phyloP scores from a whole-genome alignment of 2,329 filamentous ascomycete genomes.

The Biscogniauxia marginata region DNA sequence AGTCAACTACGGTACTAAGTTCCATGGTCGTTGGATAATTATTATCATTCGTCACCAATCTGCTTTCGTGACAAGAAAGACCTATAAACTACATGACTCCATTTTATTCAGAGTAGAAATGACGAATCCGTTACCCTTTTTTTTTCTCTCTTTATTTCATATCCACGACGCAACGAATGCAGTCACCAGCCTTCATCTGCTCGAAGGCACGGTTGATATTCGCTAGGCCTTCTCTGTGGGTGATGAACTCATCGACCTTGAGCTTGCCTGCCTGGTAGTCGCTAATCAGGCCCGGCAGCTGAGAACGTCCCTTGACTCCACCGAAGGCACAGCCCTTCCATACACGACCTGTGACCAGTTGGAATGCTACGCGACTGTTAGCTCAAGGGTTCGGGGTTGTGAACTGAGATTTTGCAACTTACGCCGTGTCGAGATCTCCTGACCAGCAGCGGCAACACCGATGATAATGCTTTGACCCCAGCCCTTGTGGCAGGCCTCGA shows the following conservation, averaged over 20 bases:
- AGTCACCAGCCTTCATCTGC: slow-evolving; percentile 94
- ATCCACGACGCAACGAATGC: slow-evolving; percentile 89
- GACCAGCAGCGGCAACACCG: slow-evolving; percentile 91
- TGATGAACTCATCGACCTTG: slow-evolving; percentile 99
- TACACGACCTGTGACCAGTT: slow-evolving; percentile 94
- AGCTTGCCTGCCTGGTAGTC: slow-evolving; percentile 89
- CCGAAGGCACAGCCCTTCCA: slow-evolving; percentile 99
- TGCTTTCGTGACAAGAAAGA: too few relatives aligned
- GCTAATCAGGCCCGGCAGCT: slow-evolving; percentile 80
- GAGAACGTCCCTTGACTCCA: slow-evolving; percentile 94
- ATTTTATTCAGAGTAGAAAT: neutral
- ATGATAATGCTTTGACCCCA: slow-evolving; percentile 99
- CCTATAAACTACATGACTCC: too few relatives aligned
- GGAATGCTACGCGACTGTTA: slow-evolving; percentile 68
- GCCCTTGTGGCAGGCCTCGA: slow-evolving; percentile 98
- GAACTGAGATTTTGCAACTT: too few relatives aligned
- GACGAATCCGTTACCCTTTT: slow-evolving; percentile 1
- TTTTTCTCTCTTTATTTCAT: slow-evolving; percentile 39
- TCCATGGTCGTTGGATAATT: too few relatives aligned
- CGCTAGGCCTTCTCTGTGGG: slow-evolving; percentile 78
- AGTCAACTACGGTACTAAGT: too few relatives aligned
- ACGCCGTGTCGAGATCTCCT: slow-evolving; percentile 94
- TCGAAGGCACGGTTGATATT: slow-evolving; percentile 90
- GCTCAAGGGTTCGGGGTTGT: slow-evolving; percentile 1
- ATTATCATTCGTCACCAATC: too few relatives aligned